Percentiles rank a stretch among this genome's conserved stretches.
These are phyloP conservation scores for Trichophyton simii DNA, from an alignment of 2,329 filamentous ascomycete genomes.

Conservation along the genomic window DNA sequence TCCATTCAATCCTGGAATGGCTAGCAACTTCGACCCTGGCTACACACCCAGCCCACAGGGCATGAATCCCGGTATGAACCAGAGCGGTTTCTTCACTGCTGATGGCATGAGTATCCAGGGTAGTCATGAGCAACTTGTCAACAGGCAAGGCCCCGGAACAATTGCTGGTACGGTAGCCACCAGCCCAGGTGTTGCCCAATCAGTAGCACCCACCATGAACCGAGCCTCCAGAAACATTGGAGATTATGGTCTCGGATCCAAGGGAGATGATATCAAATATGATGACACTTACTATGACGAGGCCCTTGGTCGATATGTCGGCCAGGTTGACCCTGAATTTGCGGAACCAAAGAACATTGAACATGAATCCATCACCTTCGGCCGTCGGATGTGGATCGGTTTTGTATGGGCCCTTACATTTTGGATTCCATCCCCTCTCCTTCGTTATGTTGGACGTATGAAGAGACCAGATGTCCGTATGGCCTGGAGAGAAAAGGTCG, in stretches of 20 bases:
- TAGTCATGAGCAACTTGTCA: slow-evolving; percentile 60
- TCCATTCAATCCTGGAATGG: slow-evolving; percentile 39
- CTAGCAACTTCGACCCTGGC: slow-evolving; percentile 54
- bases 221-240: slow-evolving; percentile 51
- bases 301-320: slow-evolving; percentile 53
- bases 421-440: slow-evolving; percentile 79
- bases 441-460: slow-evolving; percentile 82
- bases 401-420: slow-evolving; percentile 81
- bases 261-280: slow-evolving; percentile 66
- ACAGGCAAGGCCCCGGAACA: slow-evolving; percentile 38
- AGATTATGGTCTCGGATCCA: slow-evolving; percentile 79
- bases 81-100: slow-evolving; percentile 56
- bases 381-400: slow-evolving; percentile 65
- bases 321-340: slow-evolving; percentile 62
- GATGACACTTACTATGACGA: slow-evolving; percentile 59
- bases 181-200: slow-evolving; percentile 41
- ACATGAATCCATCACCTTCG: slow-evolving; percentile 49
- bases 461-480: slow-evolving; percentile 91
- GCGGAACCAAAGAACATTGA: slow-evolving; percentile 65
- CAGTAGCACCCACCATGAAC: slow-evolving; percentile 40
- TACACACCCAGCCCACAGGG: slow-evolving; percentile 53
- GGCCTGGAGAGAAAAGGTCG: slow-evolving; percentile 93
- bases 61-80: slow-evolving; percentile 40
- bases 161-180: slow-evolving; percentile 32
- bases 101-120: slow-evolving; percentile 51